A percentile compares a stretch with the other conserved stretches of the same genome.
Conservation (phyloP, 1,284 basidiomycete species). For the Sporisorium graminicola region DNA sequence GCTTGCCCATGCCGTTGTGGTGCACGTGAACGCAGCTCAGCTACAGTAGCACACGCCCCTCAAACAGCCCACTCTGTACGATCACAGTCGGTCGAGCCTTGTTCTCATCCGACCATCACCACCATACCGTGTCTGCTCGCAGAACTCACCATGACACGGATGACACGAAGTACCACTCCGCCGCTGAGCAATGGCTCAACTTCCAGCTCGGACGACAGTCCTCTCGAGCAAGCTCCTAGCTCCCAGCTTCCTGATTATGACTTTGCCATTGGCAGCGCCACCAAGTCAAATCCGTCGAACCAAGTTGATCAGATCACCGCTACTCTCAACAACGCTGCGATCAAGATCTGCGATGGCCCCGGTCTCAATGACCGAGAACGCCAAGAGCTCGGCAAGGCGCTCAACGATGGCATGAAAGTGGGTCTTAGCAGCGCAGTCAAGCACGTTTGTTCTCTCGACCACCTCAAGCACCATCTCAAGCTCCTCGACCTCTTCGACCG, state of each 20-base stretch:
- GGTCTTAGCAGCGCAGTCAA: slow-evolving; percentile 13
- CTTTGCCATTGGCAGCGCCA: slow-evolving; percentile 8
- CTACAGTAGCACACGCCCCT: not conserved
- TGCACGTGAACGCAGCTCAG: not conserved
- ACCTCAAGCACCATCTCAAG: slow-evolving; percentile 43
- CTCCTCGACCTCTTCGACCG: slow-evolving; percentile 49
- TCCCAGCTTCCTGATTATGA: slow-evolving; percentile 30
- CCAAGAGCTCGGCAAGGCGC: slow-evolving; percentile 36
- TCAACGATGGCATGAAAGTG: slow-evolving; percentile 33
- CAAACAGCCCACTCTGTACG: too few species aligned
- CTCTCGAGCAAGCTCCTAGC: slow-evolving; percentile 1
- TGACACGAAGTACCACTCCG: slow-evolving; percentile 23
- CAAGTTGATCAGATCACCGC: slow-evolving; percentile 23
- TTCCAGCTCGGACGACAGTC: slow-evolving; percentile 17
- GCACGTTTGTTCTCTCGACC: slow-evolving; percentile 18
- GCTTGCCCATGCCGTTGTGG: not conserved
- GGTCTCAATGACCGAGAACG: slow-evolving; percentile 28
- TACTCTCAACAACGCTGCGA: slow-evolving; percentile 20
- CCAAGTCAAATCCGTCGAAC: not conserved
- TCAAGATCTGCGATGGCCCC: slow-evolving; percentile 45
- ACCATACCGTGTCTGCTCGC: not conserved
- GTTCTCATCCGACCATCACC: not conserved
- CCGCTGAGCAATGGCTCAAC: slow-evolving; percentile 32
- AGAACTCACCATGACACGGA: not conserved
- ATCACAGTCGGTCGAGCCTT: not conserved